Percentiles rank a stretch among this genome's conserved stretches.
These are phyloP conservation scores for Arachis stenosperma DNA, from an alignment of 306 rosid genomes.

Conservation along the genomic window DNA sequence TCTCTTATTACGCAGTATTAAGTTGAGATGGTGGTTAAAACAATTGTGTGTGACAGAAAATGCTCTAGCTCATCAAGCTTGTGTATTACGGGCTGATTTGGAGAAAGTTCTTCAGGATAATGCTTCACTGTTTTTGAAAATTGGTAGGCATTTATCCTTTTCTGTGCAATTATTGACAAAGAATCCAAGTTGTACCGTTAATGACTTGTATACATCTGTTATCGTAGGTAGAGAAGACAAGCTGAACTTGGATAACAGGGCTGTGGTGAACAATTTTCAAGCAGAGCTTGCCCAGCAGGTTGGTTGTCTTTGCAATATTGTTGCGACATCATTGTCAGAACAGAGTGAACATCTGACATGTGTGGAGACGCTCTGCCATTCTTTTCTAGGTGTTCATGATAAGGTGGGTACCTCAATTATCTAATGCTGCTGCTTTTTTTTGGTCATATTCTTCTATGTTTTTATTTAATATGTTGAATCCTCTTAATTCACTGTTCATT, in stretches of 20 bases:
- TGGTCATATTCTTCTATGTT: background rate
- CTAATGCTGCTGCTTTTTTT: background rate
- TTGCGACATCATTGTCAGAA: constrained; percentile 61
- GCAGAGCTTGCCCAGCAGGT: constrained; percentile 69
- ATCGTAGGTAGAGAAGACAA: constrained; percentile 83
- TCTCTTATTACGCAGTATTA: constrained; percentile 1
- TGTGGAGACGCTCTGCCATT: constrained; percentile 69
- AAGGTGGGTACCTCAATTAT: constrained; percentile 52
- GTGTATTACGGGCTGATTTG: constrained; percentile 72
- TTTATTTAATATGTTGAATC: constrained; percentile 6
- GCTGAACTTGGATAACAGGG: constrained; percentile 67
- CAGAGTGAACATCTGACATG: constrained; percentile 81
- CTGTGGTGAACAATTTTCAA: constrained; percentile 74
- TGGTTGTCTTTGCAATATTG: constrained; percentile 75
- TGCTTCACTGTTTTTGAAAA: constrained; percentile 72
- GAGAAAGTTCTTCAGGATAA: constrained; percentile 85
- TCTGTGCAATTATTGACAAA: constrained; percentile 1
- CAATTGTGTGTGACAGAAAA: constrained; percentile 61
- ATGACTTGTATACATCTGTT: background rate
- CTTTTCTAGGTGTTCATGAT: constrained; percentile 68
- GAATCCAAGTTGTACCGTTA: background rate
- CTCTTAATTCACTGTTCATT: background rate
- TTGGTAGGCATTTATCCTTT: constrained; percentile 51
- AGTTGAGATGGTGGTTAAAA: constrained; percentile 25
- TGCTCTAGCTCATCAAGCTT: constrained; percentile 89